Evolutionary conservation across 148 eudicot genomes (phyloP), one percentile per base, ranked within the genome.

Genomic region (Vaccinium myrtillus): DNA sequence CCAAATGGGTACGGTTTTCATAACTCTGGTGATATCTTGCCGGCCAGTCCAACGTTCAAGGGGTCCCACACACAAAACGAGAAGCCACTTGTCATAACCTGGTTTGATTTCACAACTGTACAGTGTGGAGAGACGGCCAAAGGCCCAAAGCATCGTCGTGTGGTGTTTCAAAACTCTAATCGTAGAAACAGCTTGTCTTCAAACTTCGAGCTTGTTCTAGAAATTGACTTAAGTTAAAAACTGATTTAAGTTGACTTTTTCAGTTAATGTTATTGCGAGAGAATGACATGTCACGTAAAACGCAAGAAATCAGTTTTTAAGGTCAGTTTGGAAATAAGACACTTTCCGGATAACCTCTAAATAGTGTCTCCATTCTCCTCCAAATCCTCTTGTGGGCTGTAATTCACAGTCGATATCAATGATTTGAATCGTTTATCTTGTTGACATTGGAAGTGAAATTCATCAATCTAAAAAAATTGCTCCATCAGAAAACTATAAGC

Each of bases 41-140:
- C 86, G 84, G 83, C 90, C 86, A 25, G 70, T 13, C 80, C 73
- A 88, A 77, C 84, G 88, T 83, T 86, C 13, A 83, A 25, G 10
- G 27, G 86, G 79, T 77, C 86, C 85, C 84, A 65, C 53, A 75
- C 4, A 5, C 5, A 43, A 14, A 39, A 50, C 78, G 14, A 67
- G 15, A 67, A 23, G 73, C 32, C 84, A 82, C 67, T 30, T 82
- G 84, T 80, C 51, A 69, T 13, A 78, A 75, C 19, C 73, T 27
- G 18, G 50, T 77, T 77, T 8, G 54, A 51, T 12, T 46, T 27
- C 63, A 2, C 13, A 7, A 32, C 36, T 32, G 36, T 32, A 2
- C 0, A 6, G 14, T 76, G 79, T 83, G 84, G 87, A 78, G 19
- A 21, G 71, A 12, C 30, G 0, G 43, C 19, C 30, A 3, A 19